Evolutionary conservation across 2,329 filamentous ascomycete genomes (phyloP), one percentile per base, ranked within the genome.

Genomic region (Hymenoscyphus scutula): DNA sequence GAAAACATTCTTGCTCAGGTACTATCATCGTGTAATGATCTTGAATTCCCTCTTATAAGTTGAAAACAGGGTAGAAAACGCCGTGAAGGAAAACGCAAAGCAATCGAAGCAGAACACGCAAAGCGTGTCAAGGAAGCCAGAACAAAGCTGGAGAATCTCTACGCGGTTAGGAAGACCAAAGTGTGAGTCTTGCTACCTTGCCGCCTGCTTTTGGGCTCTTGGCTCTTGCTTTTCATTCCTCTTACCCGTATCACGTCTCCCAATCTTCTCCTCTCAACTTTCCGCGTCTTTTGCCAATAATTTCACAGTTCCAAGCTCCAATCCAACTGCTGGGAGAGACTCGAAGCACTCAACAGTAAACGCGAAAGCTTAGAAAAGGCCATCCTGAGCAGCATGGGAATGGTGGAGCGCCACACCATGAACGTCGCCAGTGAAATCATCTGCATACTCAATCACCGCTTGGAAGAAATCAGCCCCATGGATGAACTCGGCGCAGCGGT

Each of bases 361-460:
- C 69, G 72, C 7, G 63, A 69, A 32, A 56, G 34, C 2, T 60
- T 74, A 8, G 73, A 74, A 58, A 32, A 45, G 13, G 64, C 59
- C 1, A 74, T 74, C 51, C 48, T 73, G 8, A 57, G 53, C 30
- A 73, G 65, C 62, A 73, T 73, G 63, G 68, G 61, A 23, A 53
- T 29, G 5, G 63, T 74, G 30, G 71, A 74, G 54, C 37, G 54
- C 11, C 64, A 66, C 13, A 69, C 67, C 17, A 53, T 62, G 29
- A 70, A 68, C 29, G 68, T 74, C 13, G 61, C 62, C 8, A 67
- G 30, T n/a, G 69, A 74, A 53, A 59, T 74, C 8, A 48, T 41
- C 15, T 65, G 67, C 25, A 66, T 71, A 53, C 64, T 72, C n/a
- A 45, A 64, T 19, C 70, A 67, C 23, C 69, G 72, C 10, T 51